Base-by-base conservation (phyloP, 1,284 basidiomycete genomes). In the Polyporus tsugae region DNA sequence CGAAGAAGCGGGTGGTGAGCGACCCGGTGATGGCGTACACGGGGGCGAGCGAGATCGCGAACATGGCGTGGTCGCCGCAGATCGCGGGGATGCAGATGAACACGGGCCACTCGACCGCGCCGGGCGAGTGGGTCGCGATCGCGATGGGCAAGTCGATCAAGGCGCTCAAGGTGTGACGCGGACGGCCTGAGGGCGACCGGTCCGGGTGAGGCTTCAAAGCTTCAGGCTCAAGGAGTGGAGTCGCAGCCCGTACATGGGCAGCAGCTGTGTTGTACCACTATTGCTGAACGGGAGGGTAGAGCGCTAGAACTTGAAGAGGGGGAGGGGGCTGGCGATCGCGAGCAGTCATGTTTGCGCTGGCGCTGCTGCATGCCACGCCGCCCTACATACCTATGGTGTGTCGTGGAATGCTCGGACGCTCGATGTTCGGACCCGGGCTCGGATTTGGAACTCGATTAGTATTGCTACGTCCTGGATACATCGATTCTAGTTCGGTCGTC, bases 91-190 rank as follows among this genome's bases (percentile, higher is more conserved):
- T 93, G 86, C 84, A 87, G 65, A 89, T 92, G 86, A 88, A 88
- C 70, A 89, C 86, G 2, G 92, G 92, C 13, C 88, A 90, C 73
- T 87, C 88, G 70, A 93, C 90, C 1, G 85, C 85, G 35, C 86
- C 90, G 0, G 95, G 95, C 11, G 95, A 97, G 80, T 97, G 95
- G 94, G 81, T 98, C n/a, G 96, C 93, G 9, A 89, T 95, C 73
- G 91, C 95, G 58, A 92, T 91, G 75, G 95, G 96, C 25, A 94
- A 90, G 80, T 87, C 86, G 29, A 88, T 98, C 75, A 95, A 92
- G 79, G 89, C 93, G 44, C 80, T 96, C 76, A 94, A 92, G 81
- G 91, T 95, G 10, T 4, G 35, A 29, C 19, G 33, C 35, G 55
- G 55, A 52, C 39, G 39, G 39, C 2, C 4, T 4, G 41, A 42